Evolutionary conservation across 805 yeast genomes (phyloP).

Genomic region (Yarrowia sp.): DNA sequence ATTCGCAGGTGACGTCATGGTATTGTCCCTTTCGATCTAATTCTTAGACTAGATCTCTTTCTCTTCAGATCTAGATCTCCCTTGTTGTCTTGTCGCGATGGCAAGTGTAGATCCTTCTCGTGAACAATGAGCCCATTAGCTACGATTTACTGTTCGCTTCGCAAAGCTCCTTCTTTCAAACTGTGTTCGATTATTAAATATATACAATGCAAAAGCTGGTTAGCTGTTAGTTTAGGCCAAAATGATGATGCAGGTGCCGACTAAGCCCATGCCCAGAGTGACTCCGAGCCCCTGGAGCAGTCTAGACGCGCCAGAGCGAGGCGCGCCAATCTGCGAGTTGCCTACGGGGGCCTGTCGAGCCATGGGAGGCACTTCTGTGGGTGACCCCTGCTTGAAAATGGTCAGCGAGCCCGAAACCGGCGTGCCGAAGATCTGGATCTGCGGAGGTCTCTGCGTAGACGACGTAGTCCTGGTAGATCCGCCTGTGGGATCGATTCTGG

Average conservation of each 20-base stretch:
- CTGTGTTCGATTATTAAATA: not conserved
- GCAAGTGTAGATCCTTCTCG: too few relatives aligned
- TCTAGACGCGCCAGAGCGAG: not conserved
- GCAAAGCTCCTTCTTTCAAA: too few relatives aligned
- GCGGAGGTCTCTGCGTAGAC: not conserved
- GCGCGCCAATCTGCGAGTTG: not conserved
- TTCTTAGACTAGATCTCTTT: too few relatives aligned
- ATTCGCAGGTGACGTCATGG: too few relatives aligned
- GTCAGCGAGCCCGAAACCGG: slow-evolving; percentile 10
- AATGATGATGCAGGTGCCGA: not conserved
- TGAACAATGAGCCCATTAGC: too few relatives aligned
- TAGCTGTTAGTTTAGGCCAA: not conserved
- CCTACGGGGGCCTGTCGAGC: not conserved
- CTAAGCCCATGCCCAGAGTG: not conserved
- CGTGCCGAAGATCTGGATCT: slow-evolving; percentile 6
- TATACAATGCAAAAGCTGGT: not conserved
- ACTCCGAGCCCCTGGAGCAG: not conserved
- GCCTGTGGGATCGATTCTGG: slow-evolving; percentile 16
- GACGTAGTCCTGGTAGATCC: not conserved
- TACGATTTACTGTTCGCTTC: too few relatives aligned
- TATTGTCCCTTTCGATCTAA: too few relatives aligned
- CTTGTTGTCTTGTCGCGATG: too few relatives aligned
- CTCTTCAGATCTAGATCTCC: too few relatives aligned
- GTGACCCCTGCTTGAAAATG: slow-evolving; percentile 8
- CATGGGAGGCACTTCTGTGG: not conserved